Percentiles rank a stretch among this genome's conserved stretches.
Evolutionary conservation across 345 rosid genomes (phyloP).

Genomic region (Syzygium aqueum): DNA sequence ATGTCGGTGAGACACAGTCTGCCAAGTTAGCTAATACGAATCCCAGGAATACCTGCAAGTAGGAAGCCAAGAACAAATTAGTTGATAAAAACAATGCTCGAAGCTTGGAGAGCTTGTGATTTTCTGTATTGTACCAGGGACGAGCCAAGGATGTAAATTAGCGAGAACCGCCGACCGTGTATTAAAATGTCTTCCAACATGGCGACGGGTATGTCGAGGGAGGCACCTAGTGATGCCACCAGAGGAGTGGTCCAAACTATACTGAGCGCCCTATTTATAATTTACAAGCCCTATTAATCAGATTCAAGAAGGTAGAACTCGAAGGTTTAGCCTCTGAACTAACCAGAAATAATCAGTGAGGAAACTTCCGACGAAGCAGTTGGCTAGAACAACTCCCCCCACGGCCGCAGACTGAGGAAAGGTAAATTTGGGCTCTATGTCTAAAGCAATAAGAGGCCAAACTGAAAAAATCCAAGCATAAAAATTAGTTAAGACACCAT

Average conservation of each 20-base stretch:
- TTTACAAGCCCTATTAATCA: not conserved
- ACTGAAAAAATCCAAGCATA: constrained; percentile 5
- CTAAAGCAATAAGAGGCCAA: constrained; percentile 36
- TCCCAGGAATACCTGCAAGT: constrained; percentile 27
- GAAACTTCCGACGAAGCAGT: constrained; percentile 28
- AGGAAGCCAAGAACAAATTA: not conserved
- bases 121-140: constrained; percentile 10
- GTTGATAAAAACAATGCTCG: not conserved
- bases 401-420: constrained; percentile 26
- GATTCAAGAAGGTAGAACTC: not conserved
- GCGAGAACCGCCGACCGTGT: constrained; percentile 24
- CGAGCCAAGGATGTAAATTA: constrained; percentile 17
- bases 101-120: not conserved
- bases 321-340: not conserved
- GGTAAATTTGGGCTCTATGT: constrained; percentile 28
- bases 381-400: constrained; percentile 12
- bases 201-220: constrained; percentile 35
- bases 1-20: constrained; percentile 17
- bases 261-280: constrained; percentile 21
- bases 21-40: constrained; percentile 22
- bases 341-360: constrained; percentile 35
- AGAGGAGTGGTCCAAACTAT: constrained; percentile 39
- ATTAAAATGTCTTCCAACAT: constrained; percentile 33
- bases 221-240: constrained; percentile 31
- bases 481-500: not conserved